phyloP scores from a whole-genome alignment of 2,329 filamentous ascomycete genomes.

The Curvularia sp. region DNA sequence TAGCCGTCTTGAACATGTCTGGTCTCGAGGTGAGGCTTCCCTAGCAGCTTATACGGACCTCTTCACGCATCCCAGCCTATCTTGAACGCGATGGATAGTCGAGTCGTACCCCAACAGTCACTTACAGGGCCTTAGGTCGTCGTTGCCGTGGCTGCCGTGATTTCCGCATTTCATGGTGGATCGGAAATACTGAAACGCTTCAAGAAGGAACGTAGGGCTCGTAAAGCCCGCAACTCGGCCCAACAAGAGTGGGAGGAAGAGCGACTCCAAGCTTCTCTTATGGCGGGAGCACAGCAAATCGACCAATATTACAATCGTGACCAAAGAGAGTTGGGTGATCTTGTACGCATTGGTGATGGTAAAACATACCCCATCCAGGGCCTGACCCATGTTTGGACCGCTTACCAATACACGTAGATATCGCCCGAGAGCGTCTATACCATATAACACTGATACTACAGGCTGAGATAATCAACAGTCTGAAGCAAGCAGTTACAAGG shows the following conservation, averaged over 20 bases:
- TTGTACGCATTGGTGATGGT: conserved; percentile 51
- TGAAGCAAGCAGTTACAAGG: conserved; percentile 48
- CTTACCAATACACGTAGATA: conserved; percentile 30
- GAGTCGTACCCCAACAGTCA: not conserved
- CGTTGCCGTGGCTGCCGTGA: conserved; percentile 53
- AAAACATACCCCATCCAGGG: conserved; percentile 28
- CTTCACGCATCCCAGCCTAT: not conserved
- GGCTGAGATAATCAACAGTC: conserved; percentile 50
- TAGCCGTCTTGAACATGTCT: conserved; percentile 28
- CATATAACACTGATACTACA: conserved; percentile 53
- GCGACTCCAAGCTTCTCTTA: conserved; percentile 50
- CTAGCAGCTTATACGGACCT: not conserved
- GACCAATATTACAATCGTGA: conserved; percentile 44
- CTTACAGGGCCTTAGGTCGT: conserved; percentile 41
- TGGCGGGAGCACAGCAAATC: conserved; percentile 49
- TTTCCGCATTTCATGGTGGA: conserved; percentile 54
- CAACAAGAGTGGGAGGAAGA: conserved; percentile 48
- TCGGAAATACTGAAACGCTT: conserved; percentile 50
- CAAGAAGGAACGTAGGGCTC: conserved; percentile 43
- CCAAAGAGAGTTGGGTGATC: conserved; percentile 46
- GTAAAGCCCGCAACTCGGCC: conserved; percentile 35
- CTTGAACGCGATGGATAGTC: not conserved
- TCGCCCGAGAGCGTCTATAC: conserved; percentile 48
- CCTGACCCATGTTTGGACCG: conserved; percentile 15
- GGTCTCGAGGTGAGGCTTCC: conserved; percentile 37